Evolutionary conservation across 2,329 filamentous ascomycete genomes (phyloP).

Genomic region (Colletotrichum australisinense): DNA sequence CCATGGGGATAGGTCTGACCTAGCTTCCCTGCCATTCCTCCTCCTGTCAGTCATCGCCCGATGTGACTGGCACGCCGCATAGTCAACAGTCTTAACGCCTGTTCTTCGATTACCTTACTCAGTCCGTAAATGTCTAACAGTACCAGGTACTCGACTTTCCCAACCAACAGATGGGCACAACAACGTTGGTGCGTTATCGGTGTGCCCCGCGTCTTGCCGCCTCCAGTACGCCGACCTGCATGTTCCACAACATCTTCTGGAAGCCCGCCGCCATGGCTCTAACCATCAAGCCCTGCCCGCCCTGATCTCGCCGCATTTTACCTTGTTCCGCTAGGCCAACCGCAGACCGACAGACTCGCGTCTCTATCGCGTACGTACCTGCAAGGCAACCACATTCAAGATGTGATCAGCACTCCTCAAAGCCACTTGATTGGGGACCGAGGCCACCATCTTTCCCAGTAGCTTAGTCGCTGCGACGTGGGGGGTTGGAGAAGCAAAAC

Average conservation of each 20-base stretch:
- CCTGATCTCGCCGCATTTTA: slow-evolving; percentile 22
- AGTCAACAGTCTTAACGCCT: background rate
- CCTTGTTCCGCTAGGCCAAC: slow-evolving; percentile 8
- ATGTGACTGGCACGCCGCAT: background rate
- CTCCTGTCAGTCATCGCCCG: slow-evolving; percentile 4
- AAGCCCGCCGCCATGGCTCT: slow-evolving; percentile 11
- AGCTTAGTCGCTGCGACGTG: slow-evolving; percentile 10
- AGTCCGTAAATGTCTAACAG: background rate
- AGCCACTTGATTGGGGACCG: slow-evolving; percentile 18
- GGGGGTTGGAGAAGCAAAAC: slow-evolving; percentile 30
- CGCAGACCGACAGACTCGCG: background rate
- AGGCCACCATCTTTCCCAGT: slow-evolving; percentile 11
- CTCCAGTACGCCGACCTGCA: background rate
- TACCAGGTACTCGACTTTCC: too few relatives aligned
- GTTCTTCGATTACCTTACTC: background rate
- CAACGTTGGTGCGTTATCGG: slow-evolving; percentile 4
- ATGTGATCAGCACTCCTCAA: background rate
- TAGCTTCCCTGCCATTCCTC: background rate
- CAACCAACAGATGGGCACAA: background rate
- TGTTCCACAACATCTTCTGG: slow-evolving; percentile 28
- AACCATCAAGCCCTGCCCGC: background rate
- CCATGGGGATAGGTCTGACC: background rate
- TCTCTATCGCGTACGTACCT: background rate
- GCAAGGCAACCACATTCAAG: slow-evolving; percentile 5
- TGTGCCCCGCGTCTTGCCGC: background rate